Evolutionary conservation across 2,329 filamentous ascomycete species (phyloP).

Genomic region (Shiraia bambusicola): DNA sequence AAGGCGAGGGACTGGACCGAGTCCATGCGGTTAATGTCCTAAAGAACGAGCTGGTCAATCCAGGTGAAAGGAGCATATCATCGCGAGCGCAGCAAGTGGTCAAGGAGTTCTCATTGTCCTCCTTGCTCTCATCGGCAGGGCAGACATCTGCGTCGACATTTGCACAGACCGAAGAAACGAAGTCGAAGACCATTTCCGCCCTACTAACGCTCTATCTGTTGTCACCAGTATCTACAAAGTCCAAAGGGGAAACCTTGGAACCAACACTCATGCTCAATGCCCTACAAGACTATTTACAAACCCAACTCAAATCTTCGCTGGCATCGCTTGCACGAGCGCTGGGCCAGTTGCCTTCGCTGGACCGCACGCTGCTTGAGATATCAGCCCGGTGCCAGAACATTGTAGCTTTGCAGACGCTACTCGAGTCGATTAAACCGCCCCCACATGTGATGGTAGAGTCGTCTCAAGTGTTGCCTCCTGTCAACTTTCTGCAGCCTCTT

Average conservation of each 20-base stretch:
- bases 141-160: slow-evolving; percentile 51
- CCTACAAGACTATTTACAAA: slow-evolving; percentile 79
- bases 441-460: slow-evolving; percentile 63
- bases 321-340: slow-evolving; percentile 74
- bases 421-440: slow-evolving; percentile 68
- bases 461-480: slow-evolving; percentile 4
- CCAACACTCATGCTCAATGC: slow-evolving; percentile 74
- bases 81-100: slow-evolving; percentile 75
- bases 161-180: slow-evolving; percentile 70
- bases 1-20: slow-evolving; percentile 73
- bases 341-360: slow-evolving; percentile 76
- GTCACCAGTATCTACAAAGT: slow-evolving; percentile 63
- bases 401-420: slow-evolving; percentile 78
- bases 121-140: slow-evolving; percentile 45
- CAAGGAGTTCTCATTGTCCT: slow-evolving; percentile 77
- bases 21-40: slow-evolving; percentile 73
- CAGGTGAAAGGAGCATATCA: slow-evolving; percentile 72
- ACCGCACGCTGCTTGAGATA: slow-evolving; percentile 78
- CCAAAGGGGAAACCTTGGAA: slow-evolving; percentile 54
- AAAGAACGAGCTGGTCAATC: slow-evolving; percentile 67
- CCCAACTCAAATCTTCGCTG: slow-evolving; percentile 75
- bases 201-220: slow-evolving; percentile 77
- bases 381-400: slow-evolving; percentile 86
- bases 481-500: slow-evolving; percentile 69
- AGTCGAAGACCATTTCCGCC: slow-evolving; percentile 71